Percentiles rank a stretch among this genome's conserved stretches.
phyloP scores from a whole-genome alignment of 257 asterid species.

The Solanum chaucha region DNA sequence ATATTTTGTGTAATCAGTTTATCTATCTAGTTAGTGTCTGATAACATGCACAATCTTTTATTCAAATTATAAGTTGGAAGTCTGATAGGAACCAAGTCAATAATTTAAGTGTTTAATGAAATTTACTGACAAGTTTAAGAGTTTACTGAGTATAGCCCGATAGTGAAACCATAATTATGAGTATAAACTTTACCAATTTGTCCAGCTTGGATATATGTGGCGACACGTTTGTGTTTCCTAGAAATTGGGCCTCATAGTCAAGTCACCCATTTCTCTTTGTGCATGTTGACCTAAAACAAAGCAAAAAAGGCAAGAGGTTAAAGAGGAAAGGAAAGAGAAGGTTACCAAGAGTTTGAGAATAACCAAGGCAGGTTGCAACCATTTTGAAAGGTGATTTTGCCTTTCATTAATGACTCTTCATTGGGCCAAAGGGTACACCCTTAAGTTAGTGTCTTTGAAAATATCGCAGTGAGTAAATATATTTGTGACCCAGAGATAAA shows the following conservation, averaged over 20 bases:
- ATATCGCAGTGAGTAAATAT: no score
- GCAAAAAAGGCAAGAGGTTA: neutral
- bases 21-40: neutral
- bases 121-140: neutral
- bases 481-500: no score
- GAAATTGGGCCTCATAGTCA: neutral
- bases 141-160: neutral
- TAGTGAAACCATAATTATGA: neutral
- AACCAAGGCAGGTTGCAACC: neutral
- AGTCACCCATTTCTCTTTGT: neutral
- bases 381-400: neutral
- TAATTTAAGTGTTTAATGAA: no score
- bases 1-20: neutral
- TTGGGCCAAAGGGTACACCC: neutral
- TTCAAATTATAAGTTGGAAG: neutral
- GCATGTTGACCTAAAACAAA: neutral
- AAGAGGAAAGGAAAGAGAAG: neutral
- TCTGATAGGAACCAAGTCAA: no score
- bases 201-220: neutral
- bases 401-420: neutral
- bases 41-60: no score
- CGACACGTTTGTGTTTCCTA: neutral
- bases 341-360: neutral
- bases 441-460: neutral
- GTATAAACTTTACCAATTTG: neutral